Base-by-base conservation (phyloP, 1,284 basidiomycete genomes). In the Exobasidium rhododendri region DNA sequence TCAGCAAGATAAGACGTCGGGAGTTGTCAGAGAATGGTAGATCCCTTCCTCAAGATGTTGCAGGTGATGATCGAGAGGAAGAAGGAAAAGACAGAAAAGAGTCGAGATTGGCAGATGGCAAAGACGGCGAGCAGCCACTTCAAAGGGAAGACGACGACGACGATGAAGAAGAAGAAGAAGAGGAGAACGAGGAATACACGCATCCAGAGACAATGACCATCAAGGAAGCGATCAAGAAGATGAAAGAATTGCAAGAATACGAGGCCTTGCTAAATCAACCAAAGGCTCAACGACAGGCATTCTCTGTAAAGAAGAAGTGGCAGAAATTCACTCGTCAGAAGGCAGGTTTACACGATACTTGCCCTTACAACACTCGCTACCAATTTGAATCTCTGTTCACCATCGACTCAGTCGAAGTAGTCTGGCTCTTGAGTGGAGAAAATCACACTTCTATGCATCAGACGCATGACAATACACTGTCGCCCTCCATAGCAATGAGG, bases 141-240 rank as follows among this genome's bases (percentile, higher is more conserved):
- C n/a, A n/a, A n/a, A n/a, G n/a, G n/a, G 47, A 50, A 31, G 29
- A 50, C 7, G 47, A 31, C 10, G 20, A 31, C 10, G 35, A 40
- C 35, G 10, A 40, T 10, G 35, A 40, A 17, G 17, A 40, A 17
- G 7, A 40, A 10, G 10, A 40, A 40, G 35, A 40, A 40, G 35
- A 17, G 17, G 35, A 40, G 17, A 17, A 7, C 7, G 35, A 24
- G n/a, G 35, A 40, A 17, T 40, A 40, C 35, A 40, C 10, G 7
- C 55, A 32, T 32, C 61, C 65, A 56, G 2, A 57, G 6, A 30
- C 29, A 26, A 66, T 74, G 49, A 54, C 67, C 5, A 74, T 73
- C 54, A 62, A 65, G 0, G 72, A 74, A 56, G 64, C 71, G 3
- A 11, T 74, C 20, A 47, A 59, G 32, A 62, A 69, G 29, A 73